Percentiles rank a stretch among this genome's conserved stretches.
Evolutionary conservation across 2,329 filamentous ascomycete species (phyloP).

Genomic region (Clonostachys rhizophaga): DNA sequence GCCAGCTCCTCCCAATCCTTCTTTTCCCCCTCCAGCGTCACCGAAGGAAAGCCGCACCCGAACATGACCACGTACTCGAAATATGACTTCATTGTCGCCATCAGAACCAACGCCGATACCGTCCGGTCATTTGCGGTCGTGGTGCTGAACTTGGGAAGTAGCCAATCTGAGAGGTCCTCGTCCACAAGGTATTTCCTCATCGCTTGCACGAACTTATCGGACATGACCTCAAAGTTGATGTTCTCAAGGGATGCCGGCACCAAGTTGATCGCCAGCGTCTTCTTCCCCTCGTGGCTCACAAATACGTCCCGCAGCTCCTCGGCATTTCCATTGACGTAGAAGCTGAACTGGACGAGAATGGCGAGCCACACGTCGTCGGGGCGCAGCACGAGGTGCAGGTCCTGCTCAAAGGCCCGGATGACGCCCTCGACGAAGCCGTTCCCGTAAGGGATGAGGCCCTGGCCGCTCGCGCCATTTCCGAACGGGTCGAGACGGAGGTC

Average conservation of each 20-base stretch:
- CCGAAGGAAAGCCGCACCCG: slow-evolving; percentile 43
- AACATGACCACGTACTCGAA: slow-evolving; percentile 26
- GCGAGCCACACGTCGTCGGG: slow-evolving; percentile 50
- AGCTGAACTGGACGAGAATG: slow-evolving; percentile 40
- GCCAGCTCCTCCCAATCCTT: slow-evolving; percentile 30
- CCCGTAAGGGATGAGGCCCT: neutral
- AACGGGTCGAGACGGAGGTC: neutral
- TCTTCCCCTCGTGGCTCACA: slow-evolving; percentile 30
- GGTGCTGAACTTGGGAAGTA: slow-evolving; percentile 47
- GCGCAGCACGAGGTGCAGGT: slow-evolving; percentile 39
- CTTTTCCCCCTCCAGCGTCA: slow-evolving; percentile 42
- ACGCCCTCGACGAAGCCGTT: slow-evolving; percentile 32
- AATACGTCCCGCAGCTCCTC: slow-evolving; percentile 36
- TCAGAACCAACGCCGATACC: slow-evolving; percentile 40
- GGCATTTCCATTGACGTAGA: slow-evolving; percentile 38
- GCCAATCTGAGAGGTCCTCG: slow-evolving; percentile 33
- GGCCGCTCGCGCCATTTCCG: too few species aligned
- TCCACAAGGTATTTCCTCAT: slow-evolving; percentile 32
- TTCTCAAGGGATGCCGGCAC: too few species aligned
- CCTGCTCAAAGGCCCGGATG: slow-evolving; percentile 31
- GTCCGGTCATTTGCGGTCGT: slow-evolving; percentile 36
- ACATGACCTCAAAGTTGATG: neutral
- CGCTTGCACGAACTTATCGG: slow-evolving; percentile 5
- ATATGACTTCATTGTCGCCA: slow-evolving; percentile 45
- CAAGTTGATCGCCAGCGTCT: slow-evolving; percentile 4